Conservation (phyloP, 2,329 filamentous ascomycete species). For the Chaetomium sp. region DNA sequence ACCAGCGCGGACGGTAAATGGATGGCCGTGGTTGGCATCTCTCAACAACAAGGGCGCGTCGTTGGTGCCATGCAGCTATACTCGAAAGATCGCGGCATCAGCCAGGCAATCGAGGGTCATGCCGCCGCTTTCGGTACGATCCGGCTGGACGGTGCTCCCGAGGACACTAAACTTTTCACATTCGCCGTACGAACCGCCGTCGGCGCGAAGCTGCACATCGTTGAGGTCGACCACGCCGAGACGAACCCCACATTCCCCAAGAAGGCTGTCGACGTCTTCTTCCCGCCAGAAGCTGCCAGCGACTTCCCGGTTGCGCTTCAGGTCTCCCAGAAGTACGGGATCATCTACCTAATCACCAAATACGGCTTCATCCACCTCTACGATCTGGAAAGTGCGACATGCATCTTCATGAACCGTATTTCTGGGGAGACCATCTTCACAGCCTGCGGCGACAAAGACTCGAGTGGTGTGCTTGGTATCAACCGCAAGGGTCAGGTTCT, state of each 20-base stretch:
- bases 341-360: constrained; percentile 96
- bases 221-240: constrained; percentile 91
- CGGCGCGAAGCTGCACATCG: constrained; percentile 92
- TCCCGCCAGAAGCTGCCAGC: constrained; percentile 88
- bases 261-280: constrained; percentile 96
- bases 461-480: constrained; percentile 84
- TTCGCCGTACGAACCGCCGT: constrained; percentile 88
- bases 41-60: constrained; percentile 85
- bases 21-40: constrained; percentile 97
- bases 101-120: constrained; percentile 95
- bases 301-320: constrained; percentile 99
- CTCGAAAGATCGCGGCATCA: constrained; percentile 91
- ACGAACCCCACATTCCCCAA: constrained; percentile 86
- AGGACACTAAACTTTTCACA: constrained; percentile 92
- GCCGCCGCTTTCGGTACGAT: constrained; percentile 90
- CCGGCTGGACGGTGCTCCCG: constrained; percentile 77
- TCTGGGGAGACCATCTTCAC: constrained; percentile 99
- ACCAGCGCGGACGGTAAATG: constrained; percentile 94
- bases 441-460: constrained; percentile 75
- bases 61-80: constrained; percentile 97
- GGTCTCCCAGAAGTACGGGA: constrained; percentile 90
- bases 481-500: constrained; percentile 97
- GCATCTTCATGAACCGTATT: constrained; percentile 99
- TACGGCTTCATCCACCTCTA: constrained; percentile 99
- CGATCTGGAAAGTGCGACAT: constrained; percentile 89